Evolutionary conservation across 352 stramenopile genomes (phyloP).

Genomic region (Globisporangium orthogonon): DNA sequence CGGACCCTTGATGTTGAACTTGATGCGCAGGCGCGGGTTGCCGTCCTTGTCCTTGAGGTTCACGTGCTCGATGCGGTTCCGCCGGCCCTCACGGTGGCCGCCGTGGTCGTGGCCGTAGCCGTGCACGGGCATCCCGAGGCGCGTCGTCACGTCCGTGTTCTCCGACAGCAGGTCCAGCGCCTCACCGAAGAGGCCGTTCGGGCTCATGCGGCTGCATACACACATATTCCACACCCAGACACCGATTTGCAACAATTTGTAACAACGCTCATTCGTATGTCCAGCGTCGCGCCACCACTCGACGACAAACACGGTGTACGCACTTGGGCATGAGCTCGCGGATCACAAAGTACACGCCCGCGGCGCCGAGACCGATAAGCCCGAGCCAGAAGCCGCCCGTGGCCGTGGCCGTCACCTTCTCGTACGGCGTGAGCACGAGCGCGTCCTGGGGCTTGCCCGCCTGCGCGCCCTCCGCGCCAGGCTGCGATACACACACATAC

Average conservation of each 20-base stretch:
- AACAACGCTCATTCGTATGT: background rate
- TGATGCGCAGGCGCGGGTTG: conserved; percentile 78
- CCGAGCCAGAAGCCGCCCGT: conserved; percentile 87
- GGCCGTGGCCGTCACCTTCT: conserved; percentile 91
- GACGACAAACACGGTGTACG: no score
- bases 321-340: conserved; percentile 88
- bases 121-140: conserved; percentile 88
- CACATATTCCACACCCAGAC: background rate
- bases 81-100: conserved; percentile 88
- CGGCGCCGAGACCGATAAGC: conserved; percentile 71
- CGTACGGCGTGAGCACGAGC: conserved; percentile 89
- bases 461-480: conserved; percentile 24
- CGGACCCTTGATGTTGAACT: conserved; percentile 94
- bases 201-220: conserved; percentile 61
- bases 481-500: conserved; percentile 14
- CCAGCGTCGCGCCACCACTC: no score
- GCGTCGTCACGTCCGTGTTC: conserved; percentile 66
- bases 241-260: background rate
- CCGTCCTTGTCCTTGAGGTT: conserved; percentile 88
- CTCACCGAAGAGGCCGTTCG: conserved; percentile 77
- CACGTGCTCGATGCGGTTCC: conserved; percentile 95
- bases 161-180: conserved; percentile 65
- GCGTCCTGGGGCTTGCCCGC: conserved; percentile 61
- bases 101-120: conserved; percentile 93
- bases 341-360: conserved; percentile 91